Conservation (phyloP, 1,284 basidiomycete species). For the Fomes fomentarius region DNA sequence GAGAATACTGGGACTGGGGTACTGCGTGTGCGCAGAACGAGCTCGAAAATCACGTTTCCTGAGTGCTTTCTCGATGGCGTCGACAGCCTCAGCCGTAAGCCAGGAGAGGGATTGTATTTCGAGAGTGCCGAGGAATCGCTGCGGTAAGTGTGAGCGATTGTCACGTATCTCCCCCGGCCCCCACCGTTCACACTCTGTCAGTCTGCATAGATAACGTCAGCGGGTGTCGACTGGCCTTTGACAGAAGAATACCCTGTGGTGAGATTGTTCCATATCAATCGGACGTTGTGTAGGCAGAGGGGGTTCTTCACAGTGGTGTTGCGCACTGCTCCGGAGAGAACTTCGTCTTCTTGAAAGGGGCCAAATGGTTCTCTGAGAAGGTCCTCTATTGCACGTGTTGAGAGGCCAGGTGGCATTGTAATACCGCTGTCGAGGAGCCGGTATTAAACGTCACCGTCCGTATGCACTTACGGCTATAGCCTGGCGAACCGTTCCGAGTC, state of each 20-base stretch:
- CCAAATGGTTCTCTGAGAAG: conserved; percentile 35
- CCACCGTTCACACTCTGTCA: conserved; percentile 22
- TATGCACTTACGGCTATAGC: too few species aligned
- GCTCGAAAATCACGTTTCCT: conserved; percentile 36
- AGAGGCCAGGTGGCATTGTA: too few species aligned
- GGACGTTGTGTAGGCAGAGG: conserved; percentile 24
- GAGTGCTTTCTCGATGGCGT: conserved; percentile 45
- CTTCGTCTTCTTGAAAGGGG: conserved; percentile 30
- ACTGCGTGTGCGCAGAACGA: background rate
- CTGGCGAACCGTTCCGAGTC: too few species aligned
- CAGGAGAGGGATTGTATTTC: conserved; percentile 45
- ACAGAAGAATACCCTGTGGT: conserved; percentile 28
- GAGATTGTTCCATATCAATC: conserved; percentile 25
- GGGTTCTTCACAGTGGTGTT: conserved; percentile 20
- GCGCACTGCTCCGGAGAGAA: conserved; percentile 27
- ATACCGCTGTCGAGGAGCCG: too few species aligned
- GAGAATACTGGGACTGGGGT: conserved; percentile 22
- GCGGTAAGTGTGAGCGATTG: conserved; percentile 10
- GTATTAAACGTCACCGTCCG: too few species aligned
- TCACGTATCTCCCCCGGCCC: conserved; percentile 15
- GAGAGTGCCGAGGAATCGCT: conserved; percentile 52
- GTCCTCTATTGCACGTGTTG: conserved; percentile 2
- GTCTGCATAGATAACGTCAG: conserved; percentile 6
- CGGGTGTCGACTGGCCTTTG: background rate
- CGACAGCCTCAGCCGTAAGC: conserved; percentile 46